Evolutionary conservation across 108 stramenopile species (phyloP).

Genomic region (Pinguiococcus pyrenoidosus): DNA sequence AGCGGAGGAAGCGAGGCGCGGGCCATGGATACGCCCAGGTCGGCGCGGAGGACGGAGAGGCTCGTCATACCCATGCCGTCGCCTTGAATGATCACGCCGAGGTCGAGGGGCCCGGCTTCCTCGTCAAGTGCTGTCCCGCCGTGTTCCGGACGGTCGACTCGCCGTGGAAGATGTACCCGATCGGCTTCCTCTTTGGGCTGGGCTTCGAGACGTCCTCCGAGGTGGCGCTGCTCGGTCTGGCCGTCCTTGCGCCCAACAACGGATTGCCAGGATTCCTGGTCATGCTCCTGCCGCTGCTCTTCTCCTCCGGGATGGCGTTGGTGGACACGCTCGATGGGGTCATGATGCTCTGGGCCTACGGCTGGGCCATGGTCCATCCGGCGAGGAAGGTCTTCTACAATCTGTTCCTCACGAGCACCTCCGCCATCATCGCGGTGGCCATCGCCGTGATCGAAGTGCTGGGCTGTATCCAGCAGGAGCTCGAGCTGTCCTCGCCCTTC

Average conservation of each 20-base stretch:
- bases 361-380: too few species aligned
- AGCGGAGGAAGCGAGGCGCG: too few species aligned
- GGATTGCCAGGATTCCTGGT: background rate
- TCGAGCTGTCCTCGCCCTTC: too few species aligned
- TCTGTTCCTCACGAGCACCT: too few species aligned
- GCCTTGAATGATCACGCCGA: too few species aligned
- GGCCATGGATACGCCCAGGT: too few species aligned
- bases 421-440: too few species aligned
- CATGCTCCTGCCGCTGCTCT: constrained; percentile 3
- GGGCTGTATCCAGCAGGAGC: too few species aligned
- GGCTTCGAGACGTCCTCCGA: constrained; percentile 9
- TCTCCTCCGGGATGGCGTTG: constrained; percentile 6
- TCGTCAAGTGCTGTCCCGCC: background rate
- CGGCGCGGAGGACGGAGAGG: too few species aligned
- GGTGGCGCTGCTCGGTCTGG: constrained; percentile 3
- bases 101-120: background rate
- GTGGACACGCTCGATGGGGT: constrained; percentile 8
- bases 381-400: too few species aligned
- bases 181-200: constrained; percentile 7
- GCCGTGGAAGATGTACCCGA: constrained; percentile 7
- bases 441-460: too few species aligned
- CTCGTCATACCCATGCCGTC: too few species aligned
- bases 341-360: constrained; percentile 5
- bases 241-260: background rate
- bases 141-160: background rate